A percentile compares a stretch with the other conserved stretches of the same genome.
These are phyloP conservation scores for Eragrostis tef DNA, from an alignment of 202 grass and related monocot species.

Conservation along the genomic window DNA sequence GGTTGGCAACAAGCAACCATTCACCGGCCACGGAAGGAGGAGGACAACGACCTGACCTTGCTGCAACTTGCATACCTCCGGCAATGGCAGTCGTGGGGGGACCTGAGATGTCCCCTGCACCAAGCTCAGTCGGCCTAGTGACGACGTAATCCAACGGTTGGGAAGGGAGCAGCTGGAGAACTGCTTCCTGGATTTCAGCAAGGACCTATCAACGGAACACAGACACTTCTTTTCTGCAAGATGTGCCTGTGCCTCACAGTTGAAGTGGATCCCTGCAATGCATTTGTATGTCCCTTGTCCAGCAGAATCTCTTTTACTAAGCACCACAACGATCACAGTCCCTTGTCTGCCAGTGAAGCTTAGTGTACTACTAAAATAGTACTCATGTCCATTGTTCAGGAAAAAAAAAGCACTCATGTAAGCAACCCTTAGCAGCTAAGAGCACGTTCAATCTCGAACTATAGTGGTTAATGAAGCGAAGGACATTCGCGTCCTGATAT, in stretches of 20 bases:
- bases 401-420: background rate
- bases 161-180: conserved; percentile 14
- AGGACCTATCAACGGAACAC: background rate
- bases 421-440: conserved; percentile 35
- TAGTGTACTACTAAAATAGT: background rate
- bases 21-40: conserved; percentile 33
- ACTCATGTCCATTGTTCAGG: background rate
- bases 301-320: background rate
- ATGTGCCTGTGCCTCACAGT: background rate
- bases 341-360: conserved; percentile 32
- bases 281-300: background rate
- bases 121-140: background rate
- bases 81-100: conserved; percentile 43
- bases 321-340: conserved; percentile 8
- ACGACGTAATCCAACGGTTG: conserved; percentile 22
- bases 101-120: conserved; percentile 41
- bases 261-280: conserved; percentile 12
- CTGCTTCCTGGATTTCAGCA: conserved; percentile 54
- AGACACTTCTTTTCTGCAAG: conserved; percentile 47
- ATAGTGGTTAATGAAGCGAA: conserved; percentile 19
- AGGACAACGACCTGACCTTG: conserved; percentile 45
- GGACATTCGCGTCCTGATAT: background rate
- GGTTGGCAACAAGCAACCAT: conserved; percentile 30
- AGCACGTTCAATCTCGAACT: background rate
- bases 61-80: conserved; percentile 18